Percentiles rank a stretch among this genome's conserved stretches.
Evolutionary conservation across 257 asterid genomes (phyloP).

Genomic region (Thymus mandschuricus): DNA sequence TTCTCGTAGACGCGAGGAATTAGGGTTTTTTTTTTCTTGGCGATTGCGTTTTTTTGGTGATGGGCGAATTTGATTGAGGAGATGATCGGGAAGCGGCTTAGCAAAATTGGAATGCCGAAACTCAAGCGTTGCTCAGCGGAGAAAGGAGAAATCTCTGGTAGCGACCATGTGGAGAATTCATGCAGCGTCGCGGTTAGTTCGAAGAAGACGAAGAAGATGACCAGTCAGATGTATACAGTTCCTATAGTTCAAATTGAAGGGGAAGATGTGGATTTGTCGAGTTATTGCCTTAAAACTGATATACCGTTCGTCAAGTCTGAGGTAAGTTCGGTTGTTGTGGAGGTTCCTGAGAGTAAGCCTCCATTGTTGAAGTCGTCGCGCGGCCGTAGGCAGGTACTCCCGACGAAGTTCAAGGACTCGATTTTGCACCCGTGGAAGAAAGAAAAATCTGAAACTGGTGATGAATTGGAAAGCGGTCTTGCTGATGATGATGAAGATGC

Average conservation of each 20-base stretch:
- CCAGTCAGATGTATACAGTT: constrained; percentile 41
- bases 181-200: constrained; percentile 31
- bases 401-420: constrained; percentile 61
- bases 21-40: constrained; percentile 28
- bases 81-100: constrained; percentile 45
- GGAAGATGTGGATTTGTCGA: constrained; percentile 36
- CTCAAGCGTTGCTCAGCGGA: constrained; percentile 64
- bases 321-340: constrained; percentile 31
- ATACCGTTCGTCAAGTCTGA: constrained; percentile 33
- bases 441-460: constrained; percentile 43
- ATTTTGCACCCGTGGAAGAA: constrained; percentile 73
- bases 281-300: constrained; percentile 35
- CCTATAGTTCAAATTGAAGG: constrained; percentile 57
- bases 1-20: constrained; percentile 20
- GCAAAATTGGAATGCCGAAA: constrained; percentile 62
- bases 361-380: constrained; percentile 77
- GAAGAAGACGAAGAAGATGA: constrained; percentile 34
- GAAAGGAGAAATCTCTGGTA: constrained; percentile 38
- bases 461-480: constrained; percentile 31
- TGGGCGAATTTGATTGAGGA: constrained; percentile 33
- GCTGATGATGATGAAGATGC: constrained; percentile 34
- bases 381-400: constrained; percentile 72
- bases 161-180: constrained; percentile 39
- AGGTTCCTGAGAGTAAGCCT: constrained; percentile 43
- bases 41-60: constrained; percentile 22